phyloP scores from a whole-genome alignment of 1,284 basidiomycete species.

The Inonotus hispidus region DNA sequence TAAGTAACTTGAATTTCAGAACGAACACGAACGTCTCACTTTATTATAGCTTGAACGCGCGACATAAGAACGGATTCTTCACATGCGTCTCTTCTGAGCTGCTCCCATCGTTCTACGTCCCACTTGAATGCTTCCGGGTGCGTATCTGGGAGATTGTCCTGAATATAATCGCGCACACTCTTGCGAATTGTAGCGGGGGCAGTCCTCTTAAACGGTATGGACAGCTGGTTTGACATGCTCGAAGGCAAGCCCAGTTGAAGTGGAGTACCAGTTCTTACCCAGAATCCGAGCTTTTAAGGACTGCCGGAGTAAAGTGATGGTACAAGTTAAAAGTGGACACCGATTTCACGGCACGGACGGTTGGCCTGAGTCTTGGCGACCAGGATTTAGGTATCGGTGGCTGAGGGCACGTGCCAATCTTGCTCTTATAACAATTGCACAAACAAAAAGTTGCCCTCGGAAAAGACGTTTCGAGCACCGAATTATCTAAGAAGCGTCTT shows the following conservation, averaged over 20 bases:
- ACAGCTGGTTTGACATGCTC: conserved; percentile 73
- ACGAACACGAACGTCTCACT: conserved; percentile 32
- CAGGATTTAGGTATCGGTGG: not conserved
- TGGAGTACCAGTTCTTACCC: not conserved
- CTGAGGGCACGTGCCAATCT: not conserved
- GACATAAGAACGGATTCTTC: conserved; percentile 55
- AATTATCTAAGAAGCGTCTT: not conserved
- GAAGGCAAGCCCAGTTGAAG: not conserved
- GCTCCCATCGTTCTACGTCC: conserved; percentile 72
- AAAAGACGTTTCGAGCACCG: not conserved
- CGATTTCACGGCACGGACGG: not conserved
- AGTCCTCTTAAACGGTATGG: conserved; percentile 75
- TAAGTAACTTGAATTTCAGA: conserved; percentile 1
- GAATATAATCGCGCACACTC: conserved; percentile 65
- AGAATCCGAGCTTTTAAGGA: not conserved
- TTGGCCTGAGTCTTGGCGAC: not conserved
- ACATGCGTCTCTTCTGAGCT: conserved; percentile 60
- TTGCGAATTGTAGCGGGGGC: conserved; percentile 53
- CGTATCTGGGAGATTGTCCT: conserved; percentile 60
- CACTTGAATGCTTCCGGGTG: conserved; percentile 86
- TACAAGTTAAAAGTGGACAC: not conserved
- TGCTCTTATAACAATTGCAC: not conserved
- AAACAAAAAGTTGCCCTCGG: not conserved
- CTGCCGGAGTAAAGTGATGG: not conserved
- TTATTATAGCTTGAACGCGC: conserved; percentile 41